Conservation (phyloP, 768 basidiomycete genomes). For the Coprinopsis strossmayeri region DNA sequence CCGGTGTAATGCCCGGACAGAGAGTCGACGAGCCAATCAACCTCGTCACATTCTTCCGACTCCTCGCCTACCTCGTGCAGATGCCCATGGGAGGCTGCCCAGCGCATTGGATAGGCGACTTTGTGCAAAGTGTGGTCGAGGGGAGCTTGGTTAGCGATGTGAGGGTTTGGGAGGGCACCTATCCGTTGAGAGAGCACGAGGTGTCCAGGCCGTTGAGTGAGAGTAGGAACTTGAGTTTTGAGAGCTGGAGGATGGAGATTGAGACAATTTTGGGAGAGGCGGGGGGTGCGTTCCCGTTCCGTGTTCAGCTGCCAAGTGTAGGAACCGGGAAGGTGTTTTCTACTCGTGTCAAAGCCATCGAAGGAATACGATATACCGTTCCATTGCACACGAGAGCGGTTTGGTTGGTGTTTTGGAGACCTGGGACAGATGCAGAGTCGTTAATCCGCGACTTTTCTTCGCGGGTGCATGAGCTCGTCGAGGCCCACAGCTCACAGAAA, state of each 20-base stretch:
- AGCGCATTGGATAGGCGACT: slow-evolving; percentile 18
- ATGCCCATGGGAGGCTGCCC: slow-evolving; percentile 16
- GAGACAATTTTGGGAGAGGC: slow-evolving; percentile 12
- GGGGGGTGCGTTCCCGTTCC: slow-evolving; percentile 13
- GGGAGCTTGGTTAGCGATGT: too few relatives aligned
- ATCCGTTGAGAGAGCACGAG: slow-evolving; percentile 9
- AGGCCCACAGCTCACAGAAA: neutral
- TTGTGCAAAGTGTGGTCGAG: slow-evolving; percentile 14
- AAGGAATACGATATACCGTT: too few relatives aligned
- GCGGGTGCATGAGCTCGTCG: slow-evolving; percentile 7
- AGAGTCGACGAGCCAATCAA: slow-evolving; percentile 17
- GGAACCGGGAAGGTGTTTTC: slow-evolving; percentile 10
- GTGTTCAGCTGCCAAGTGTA: slow-evolving; percentile 11
- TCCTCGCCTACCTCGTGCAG: slow-evolving; percentile 12
- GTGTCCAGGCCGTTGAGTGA: neutral
- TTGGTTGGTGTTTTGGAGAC: slow-evolving; percentile 15
- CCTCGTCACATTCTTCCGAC: slow-evolving; percentile 12
- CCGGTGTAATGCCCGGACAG: slow-evolving; percentile 8
- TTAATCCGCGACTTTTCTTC: neutral
- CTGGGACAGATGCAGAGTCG: neutral
- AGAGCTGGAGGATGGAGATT: slow-evolving; percentile 14
- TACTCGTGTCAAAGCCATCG: too few relatives aligned
- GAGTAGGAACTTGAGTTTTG: slow-evolving; percentile 15
- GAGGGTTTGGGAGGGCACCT: too few relatives aligned
- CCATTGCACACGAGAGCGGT: too few relatives aligned